Evolutionary conservation across 148 eudicot genomes (phyloP), one percentile per base, ranked within the genome.

Genomic region (Nepenthes gracilis): DNA sequence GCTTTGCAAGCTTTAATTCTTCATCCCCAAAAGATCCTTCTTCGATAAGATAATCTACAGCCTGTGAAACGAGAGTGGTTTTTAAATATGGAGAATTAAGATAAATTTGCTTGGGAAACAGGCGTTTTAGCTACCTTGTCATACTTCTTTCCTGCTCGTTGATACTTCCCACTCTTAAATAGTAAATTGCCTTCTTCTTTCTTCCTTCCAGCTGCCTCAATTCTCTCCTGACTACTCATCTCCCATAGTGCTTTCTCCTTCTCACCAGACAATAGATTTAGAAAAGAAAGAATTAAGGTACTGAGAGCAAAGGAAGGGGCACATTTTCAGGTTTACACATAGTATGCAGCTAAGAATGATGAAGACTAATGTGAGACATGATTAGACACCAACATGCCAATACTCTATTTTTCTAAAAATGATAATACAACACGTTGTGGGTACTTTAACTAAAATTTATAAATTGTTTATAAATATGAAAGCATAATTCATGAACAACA

Each of bases 161-260:
- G 77, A 71, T 78, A 80, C 67, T 80, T 85, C 34, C 75, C 77
- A 62, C 61, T 64, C 67, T 74, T 83, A 40, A 82, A 85, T 35
- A 82, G 81, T 63, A 61, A 15, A 72, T 85, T 82, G 64, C 87
- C 85, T 74, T 66, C 87, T 62, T 82, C 85, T 74, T 85, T 85
- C 66, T 72, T 80, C 78, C 61, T 77, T 36, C 57, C 72, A 47
- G 87, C 83, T 51, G 77, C 72, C 72, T 70, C 75, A 8, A 83
- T 72, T 55, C 77, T 76, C 70, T 83, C 87, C 52, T 67, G 64
- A 64, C 45, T 61, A 57, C 45, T 72, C 74, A 85, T 67, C 68
- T 85, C 83, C 87, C 85, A 78, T n/a, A 87, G 80, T 43, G 71
- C 87, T 78, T 78, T 85, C 70, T 85, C 92, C 87, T 85, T 33